A percentile compares a stretch with the other conserved stretches of the same genome.
Conservation (phyloP, 1,284 basidiomycete species). For the Leucoagaricus sp. region DNA sequence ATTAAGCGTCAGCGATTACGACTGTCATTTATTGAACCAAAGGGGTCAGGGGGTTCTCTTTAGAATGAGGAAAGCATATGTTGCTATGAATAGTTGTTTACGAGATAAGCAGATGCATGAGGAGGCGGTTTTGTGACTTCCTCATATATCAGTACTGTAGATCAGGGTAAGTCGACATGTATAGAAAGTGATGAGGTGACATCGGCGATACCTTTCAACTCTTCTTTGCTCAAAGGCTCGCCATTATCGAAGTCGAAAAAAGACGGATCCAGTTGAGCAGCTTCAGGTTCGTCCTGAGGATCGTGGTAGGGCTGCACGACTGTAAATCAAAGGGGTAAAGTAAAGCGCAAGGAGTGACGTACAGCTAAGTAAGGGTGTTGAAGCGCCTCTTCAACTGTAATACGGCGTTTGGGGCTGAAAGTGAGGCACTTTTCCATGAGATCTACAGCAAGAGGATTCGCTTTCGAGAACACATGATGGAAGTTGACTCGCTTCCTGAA, state of each 20-base stretch:
- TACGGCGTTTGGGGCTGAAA: slow-evolving; percentile 91
- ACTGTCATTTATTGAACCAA: background rate
- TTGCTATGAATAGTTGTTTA: slow-evolving; percentile 10
- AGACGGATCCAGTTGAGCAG: slow-evolving; percentile 77
- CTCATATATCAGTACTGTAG: slow-evolving; percentile 48
- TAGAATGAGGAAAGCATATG: background rate
- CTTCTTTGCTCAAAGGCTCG: slow-evolving; percentile 64
- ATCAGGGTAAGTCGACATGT: background rate
- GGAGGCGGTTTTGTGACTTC: slow-evolving; percentile 36
- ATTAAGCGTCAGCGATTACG: background rate
- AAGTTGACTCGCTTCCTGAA: slow-evolving; percentile 89
- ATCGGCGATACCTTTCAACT: slow-evolving; percentile 58
- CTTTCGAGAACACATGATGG: slow-evolving; percentile 72
- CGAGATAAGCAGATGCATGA: slow-evolving; percentile 6
- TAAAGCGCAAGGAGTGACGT: slow-evolving; percentile 23
- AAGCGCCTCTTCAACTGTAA: slow-evolving; percentile 89
- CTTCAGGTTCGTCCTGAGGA: slow-evolving; percentile 83
- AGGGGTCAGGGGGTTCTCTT: background rate
- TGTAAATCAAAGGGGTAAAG: slow-evolving; percentile 11
- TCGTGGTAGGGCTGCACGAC: slow-evolving; percentile 80
- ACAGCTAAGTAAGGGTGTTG: slow-evolving; percentile 90
- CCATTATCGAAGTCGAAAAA: slow-evolving; percentile 92
- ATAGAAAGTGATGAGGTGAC: slow-evolving; percentile 1
- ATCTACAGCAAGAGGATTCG: slow-evolving; percentile 87
- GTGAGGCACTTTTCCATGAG: slow-evolving; percentile 87